Conservation (phyloP, 441 rosid genomes). For the Bocquillonia castaneifolia region DNA sequence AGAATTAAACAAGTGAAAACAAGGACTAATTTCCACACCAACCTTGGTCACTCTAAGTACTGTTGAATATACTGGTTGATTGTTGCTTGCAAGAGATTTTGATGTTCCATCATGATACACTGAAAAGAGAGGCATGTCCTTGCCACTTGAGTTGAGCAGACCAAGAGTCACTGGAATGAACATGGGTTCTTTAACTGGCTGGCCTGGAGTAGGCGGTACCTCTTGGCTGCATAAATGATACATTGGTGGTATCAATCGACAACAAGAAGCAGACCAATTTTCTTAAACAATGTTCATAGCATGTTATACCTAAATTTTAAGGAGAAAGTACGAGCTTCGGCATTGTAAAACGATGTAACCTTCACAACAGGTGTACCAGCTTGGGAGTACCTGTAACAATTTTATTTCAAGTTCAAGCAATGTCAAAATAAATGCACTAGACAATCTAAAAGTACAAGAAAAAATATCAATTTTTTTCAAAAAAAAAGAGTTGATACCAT, state of each 20-base stretch:
- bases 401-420: constrained; percentile 8
- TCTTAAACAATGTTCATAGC: constrained; percentile 1
- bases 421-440: constrained; percentile 10
- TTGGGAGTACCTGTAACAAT: constrained; percentile 77
- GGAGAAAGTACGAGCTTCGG: constrained; percentile 67
- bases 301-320: constrained; percentile 72
- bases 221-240: constrained; percentile 56
- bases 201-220: constrained; percentile 87
- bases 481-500: constrained; percentile 40
- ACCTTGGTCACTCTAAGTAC: constrained; percentile 90
- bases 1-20: constrained; percentile 1
- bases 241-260: constrained; percentile 6
- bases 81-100: constrained; percentile 44
- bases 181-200: constrained; percentile 83
- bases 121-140: constrained; percentile 70
- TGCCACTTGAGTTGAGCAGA: constrained; percentile 71
- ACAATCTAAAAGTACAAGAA: background rate
- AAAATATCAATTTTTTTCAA: background rate
- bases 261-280: background rate
- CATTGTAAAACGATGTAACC: constrained; percentile 70
- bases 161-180: constrained; percentile 86
- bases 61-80: constrained; percentile 46
- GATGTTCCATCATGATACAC: constrained; percentile 58
- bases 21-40: constrained; percentile 17
- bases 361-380: constrained; percentile 93